phyloP scores from a whole-genome alignment of 192 early-diverging fungal species.

The Piromyces finnis region DNA sequence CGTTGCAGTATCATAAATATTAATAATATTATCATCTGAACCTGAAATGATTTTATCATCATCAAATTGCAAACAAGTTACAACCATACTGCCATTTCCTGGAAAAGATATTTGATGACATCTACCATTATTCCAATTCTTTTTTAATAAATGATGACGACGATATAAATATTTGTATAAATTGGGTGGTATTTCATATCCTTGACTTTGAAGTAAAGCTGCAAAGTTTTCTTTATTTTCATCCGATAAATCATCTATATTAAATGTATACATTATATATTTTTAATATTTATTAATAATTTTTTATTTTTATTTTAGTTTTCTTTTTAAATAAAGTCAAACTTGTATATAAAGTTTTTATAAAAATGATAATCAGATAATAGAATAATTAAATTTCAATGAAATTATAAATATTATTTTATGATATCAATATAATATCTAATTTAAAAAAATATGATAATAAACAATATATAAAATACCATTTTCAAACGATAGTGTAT shows the following conservation, averaged over 20 bases:
- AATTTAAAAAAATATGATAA: not conserved
- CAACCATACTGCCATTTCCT: conserved; percentile 66
- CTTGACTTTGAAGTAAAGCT: not conserved
- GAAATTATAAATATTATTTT: too few species aligned
- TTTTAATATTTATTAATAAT: too few species aligned
- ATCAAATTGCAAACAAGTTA: conserved; percentile 94
- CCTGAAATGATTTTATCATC: conserved; percentile 89
- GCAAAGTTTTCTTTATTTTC: not conserved
- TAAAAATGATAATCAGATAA: too few species aligned
- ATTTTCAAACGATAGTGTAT: not conserved
- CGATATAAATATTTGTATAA: conserved; percentile 68
- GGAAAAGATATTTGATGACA: conserved; percentile 62
- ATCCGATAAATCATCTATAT: not conserved
- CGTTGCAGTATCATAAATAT: conserved; percentile 76
- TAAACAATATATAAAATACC: not conserved
- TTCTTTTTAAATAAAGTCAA: too few species aligned
- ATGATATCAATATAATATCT: too few species aligned
- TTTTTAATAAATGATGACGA: conserved; percentile 55
- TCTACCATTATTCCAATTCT: conserved; percentile 65
- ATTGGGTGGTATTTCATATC: conserved; percentile 8
- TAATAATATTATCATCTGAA: conserved; percentile 78
- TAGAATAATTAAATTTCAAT: too few species aligned
- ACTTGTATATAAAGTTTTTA: too few species aligned
- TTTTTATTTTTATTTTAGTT: too few species aligned
- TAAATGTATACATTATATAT: too few species aligned